These are phyloP conservation scores for Fusarium phyllophilum DNA, from an alignment of 2,329 filamentous ascomycete species.

Conservation along the genomic window DNA sequence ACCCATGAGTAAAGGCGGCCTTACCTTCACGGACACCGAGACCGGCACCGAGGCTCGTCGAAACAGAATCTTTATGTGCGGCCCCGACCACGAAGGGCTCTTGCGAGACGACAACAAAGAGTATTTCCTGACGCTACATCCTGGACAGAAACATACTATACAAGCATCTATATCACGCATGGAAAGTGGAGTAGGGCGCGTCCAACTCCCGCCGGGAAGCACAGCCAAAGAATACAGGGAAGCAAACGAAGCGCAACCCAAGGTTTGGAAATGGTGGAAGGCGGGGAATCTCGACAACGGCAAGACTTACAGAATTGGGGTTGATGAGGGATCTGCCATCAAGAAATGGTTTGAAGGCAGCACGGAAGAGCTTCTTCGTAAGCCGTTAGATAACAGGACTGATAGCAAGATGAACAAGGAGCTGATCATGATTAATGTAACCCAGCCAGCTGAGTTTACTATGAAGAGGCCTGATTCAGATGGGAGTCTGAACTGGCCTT, in stretches of 20 bases:
- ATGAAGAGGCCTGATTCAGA: rapidly evolving
- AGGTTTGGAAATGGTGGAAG: not conserved
- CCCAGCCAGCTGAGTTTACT: not conserved
- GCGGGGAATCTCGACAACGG: not conserved
- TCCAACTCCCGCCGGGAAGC: not conserved
- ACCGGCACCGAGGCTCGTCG: not conserved
- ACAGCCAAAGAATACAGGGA: not conserved
- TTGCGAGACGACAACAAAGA: not conserved
- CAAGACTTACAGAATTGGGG: not conserved
- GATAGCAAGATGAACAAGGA: not conserved
- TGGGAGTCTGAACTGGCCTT: not conserved
- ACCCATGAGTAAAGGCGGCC: not conserved
- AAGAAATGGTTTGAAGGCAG: not conserved
- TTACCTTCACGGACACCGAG: not conserved
- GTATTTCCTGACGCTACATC: not conserved
- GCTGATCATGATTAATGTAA: not conserved
- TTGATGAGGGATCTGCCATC: not conserved
- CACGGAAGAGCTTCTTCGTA: not conserved
- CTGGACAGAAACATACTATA: not conserved
- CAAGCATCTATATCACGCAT: not conserved
- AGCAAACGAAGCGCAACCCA: not conserved
- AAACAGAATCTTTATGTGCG: not conserved
- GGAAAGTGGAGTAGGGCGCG: not conserved
- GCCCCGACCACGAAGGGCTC: rapidly evolving
- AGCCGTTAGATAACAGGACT: not conserved